A percentile compares a stretch with the other conserved stretches of the same genome.
These are phyloP conservation scores for Cladobotryum protrusum DNA, from an alignment of 2,329 filamentous ascomycete genomes.

Conservation along the genomic window DNA sequence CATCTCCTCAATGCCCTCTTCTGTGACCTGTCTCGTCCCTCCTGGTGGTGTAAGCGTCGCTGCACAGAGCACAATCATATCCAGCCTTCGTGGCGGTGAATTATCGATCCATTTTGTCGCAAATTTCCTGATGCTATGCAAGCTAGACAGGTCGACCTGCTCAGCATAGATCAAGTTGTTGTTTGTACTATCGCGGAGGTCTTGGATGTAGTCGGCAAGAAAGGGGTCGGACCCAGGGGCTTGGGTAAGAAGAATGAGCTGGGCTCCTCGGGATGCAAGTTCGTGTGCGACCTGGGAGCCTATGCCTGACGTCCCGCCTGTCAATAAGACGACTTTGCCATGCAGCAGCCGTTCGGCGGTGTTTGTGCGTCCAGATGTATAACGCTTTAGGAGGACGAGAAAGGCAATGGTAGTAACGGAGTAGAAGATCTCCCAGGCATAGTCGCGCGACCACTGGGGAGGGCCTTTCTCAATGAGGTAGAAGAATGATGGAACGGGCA, in stretches of 20 bases:
- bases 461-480: constrained; percentile 42
- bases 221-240: constrained; percentile 78
- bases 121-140: constrained; percentile 88
- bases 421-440: constrained; percentile 39
- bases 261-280: constrained; percentile 76
- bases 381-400: constrained; percentile 57
- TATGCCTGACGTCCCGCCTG: constrained; percentile 89
- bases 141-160: constrained; percentile 79
- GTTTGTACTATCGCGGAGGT: constrained; percentile 66
- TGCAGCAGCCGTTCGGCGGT: constrained; percentile 77
- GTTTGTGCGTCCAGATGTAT: constrained; percentile 70
- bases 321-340: constrained; percentile 88
- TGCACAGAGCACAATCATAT: constrained; percentile 86
- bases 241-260: constrained; percentile 84
- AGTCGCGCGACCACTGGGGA: constrained; percentile 42
- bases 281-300: constrained; percentile 69
- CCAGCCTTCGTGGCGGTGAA: constrained; percentile 76
- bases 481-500: constrained; percentile 49
- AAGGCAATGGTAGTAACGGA: constrained; percentile 29
- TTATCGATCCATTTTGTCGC: constrained; percentile 99
- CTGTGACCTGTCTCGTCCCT: constrained; percentile 52
- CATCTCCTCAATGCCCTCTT: constrained; percentile 77
- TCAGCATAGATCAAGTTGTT: constrained; percentile 94
- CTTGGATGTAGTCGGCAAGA: constrained; percentile 86
- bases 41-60: constrained; percentile 68